These are phyloP conservation scores for Verbena officinalis DNA, from an alignment of 257 asterid species.

Conservation along the genomic window DNA sequence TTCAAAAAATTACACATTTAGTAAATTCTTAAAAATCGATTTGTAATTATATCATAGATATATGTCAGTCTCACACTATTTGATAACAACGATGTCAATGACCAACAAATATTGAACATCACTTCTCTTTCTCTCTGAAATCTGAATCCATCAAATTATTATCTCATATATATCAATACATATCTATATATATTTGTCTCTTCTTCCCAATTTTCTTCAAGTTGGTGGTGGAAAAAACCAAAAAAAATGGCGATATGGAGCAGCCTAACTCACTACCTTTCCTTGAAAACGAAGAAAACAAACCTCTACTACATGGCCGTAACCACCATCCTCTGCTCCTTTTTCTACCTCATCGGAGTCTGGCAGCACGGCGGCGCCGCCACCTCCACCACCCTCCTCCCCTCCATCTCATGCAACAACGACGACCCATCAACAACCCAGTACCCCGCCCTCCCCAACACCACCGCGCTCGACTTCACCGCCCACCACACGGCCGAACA, in stretches of 20 bases:
- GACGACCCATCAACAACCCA: background rate
- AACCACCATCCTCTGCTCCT: slow-evolving; percentile 63
- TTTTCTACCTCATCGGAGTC: slow-evolving; percentile 70
- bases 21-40: too few relatives aligned
- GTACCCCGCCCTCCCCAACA: background rate
- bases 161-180: background rate
- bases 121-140: slow-evolving; percentile 14
- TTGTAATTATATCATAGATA: too few relatives aligned
- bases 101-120: slow-evolving; percentile 9
- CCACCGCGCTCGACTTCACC: slow-evolving; percentile 53
- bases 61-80: background rate
- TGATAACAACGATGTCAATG: slow-evolving; percentile 5
- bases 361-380: slow-evolving; percentile 62
- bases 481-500: slow-evolving; percentile 69
- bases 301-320: slow-evolving; percentile 54
- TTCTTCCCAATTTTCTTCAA: background rate
- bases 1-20: too few relatives aligned
- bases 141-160: background rate
- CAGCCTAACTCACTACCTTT: slow-evolving; percentile 46
- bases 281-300: slow-evolving; percentile 58
- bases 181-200: background rate
- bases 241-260: slow-evolving; percentile 69
- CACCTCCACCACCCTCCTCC: slow-evolving; percentile 38
- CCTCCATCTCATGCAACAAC: slow-evolving; percentile 48
- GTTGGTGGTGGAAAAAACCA: slow-evolving; percentile 40